Percentiles rank a stretch among this genome's conserved stretches.
phyloP scores from a whole-genome alignment of 768 basidiomycete genomes.

The Lactifluus piperatus region DNA sequence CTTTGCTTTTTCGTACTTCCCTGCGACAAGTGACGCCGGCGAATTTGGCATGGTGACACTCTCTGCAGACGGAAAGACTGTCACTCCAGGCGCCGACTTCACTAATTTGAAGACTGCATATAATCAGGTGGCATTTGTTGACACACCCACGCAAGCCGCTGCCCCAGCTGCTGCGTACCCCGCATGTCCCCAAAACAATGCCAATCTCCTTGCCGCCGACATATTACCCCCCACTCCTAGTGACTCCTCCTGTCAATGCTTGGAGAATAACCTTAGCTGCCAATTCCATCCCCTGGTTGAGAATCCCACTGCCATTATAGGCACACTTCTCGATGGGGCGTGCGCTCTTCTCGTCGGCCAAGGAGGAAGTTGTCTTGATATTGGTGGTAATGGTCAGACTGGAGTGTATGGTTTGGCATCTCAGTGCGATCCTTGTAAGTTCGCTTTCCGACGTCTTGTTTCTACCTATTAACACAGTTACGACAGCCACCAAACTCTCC shows the following conservation, averaged over 20 bases:
- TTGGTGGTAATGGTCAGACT: constrained; percentile 60
- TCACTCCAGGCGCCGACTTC: constrained; percentile 64
- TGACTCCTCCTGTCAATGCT: constrained; percentile 67
- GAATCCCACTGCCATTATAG: constrained; percentile 53
- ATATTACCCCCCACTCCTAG: constrained; percentile 81
- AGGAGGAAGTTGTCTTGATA: constrained; percentile 56
- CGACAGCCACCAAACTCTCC: constrained; percentile 64
- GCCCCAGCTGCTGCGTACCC: constrained; percentile 44
- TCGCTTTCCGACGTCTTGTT: not conserved
- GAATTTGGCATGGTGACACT: constrained; percentile 84
- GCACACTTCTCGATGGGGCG: constrained; percentile 52
- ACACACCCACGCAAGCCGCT: constrained; percentile 48
- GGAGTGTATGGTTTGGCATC: constrained; percentile 74
- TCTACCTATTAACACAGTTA: constrained; percentile 8
- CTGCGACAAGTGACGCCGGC: constrained; percentile 60
- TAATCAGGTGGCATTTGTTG: constrained; percentile 43
- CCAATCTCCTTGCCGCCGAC: constrained; percentile 54
- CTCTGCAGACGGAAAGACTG: constrained; percentile 52
- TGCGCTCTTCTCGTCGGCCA: constrained; percentile 58
- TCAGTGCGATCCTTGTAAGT: constrained; percentile 67
- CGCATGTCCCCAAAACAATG: constrained; percentile 54
- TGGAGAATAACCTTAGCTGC: constrained; percentile 62
- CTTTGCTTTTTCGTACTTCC: constrained; percentile 86
- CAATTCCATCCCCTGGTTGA: constrained; percentile 55
- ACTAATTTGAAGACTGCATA: constrained; percentile 56